Evolutionary conservation across 495 filamentous ascomycete genomes (phyloP).

Genomic region (Aspergillus olivimuriae): DNA sequence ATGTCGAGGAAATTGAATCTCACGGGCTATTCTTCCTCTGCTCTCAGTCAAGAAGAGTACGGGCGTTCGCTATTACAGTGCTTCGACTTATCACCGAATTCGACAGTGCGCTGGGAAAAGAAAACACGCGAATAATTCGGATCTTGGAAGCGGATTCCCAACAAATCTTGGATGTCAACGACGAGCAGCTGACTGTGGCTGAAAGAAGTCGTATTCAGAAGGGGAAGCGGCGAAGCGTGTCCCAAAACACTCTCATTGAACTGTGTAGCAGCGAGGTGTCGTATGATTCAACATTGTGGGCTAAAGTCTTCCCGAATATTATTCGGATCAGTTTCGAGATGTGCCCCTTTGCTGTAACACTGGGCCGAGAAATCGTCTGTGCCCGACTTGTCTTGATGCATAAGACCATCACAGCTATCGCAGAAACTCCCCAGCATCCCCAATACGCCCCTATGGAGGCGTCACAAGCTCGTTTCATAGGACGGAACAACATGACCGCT

Average conservation of each 20-base stretch:
- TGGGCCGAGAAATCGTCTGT: constrained; percentile 87
- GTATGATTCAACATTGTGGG: constrained; percentile 93
- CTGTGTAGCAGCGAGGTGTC: constrained; percentile 93
- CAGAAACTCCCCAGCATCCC: constrained; percentile 60
- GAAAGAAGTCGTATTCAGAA: constrained; percentile 90
- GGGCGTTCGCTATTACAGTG: constrained; percentile 86
- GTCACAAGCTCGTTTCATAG: constrained; percentile 32
- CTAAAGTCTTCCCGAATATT: constrained; percentile 94
- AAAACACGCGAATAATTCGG: constrained; percentile 74
- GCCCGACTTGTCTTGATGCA: constrained; percentile 89
- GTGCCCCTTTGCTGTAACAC: constrained; percentile 82
- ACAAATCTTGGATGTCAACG: constrained; percentile 84
- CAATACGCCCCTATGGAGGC: constrained; percentile 54
- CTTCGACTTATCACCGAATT: constrained; percentile 90
- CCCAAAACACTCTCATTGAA: constrained; percentile 81
- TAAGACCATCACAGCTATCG: constrained; percentile 68
- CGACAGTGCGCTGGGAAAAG: constrained; percentile 79
- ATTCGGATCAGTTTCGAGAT: constrained; percentile 85
- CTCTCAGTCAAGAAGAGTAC: constrained; percentile 84
- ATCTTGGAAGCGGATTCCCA: constrained; percentile 87
- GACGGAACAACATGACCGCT: constrained; percentile 66
- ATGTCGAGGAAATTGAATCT: constrained; percentile 95
- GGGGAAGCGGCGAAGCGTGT: constrained; percentile 77
- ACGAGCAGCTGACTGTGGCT: constrained; percentile 84
- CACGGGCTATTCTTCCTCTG: constrained; percentile 98